Percentiles rank a stretch among this genome's conserved stretches.
phyloP scores from a whole-genome alignment of 2,329 filamentous ascomycete species.

The Aureobasidium musti region DNA sequence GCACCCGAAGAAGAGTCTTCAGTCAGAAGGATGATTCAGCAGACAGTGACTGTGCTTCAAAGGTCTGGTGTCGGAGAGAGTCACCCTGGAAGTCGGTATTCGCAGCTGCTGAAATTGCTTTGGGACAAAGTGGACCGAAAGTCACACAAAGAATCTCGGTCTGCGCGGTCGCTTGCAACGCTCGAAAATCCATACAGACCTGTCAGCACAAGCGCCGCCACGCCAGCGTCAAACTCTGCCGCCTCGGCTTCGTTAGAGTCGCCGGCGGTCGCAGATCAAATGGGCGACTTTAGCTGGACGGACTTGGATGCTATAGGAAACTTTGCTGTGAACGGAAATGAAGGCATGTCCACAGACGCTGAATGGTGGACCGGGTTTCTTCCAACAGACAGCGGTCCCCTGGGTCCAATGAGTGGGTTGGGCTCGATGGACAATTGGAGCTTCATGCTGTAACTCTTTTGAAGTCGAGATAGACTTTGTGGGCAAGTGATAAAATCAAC shows the following conservation, averaged over 20 bases:
- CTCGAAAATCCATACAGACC: conserved; percentile 46
- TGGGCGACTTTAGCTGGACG: conserved; percentile 55
- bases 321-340: conserved; percentile 50
- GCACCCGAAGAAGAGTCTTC: conserved; percentile 50
- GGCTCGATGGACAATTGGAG: conserved; percentile 41
- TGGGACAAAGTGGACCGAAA: conserved; percentile 51
- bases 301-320: conserved; percentile 52
- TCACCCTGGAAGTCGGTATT: conserved; percentile 52
- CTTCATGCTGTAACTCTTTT: conserved; percentile 28
- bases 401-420: conserved; percentile 38
- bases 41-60: conserved; percentile 49
- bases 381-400: conserved; percentile 42
- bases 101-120: conserved; percentile 50
- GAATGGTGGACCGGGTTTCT: conserved; percentile 45
- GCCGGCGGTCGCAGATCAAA: conserved; percentile 48
- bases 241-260: conserved; percentile 35
- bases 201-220: conserved; percentile 43
- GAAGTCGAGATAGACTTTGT: neutral
- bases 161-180: conserved; percentile 31
- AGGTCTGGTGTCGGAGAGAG: conserved; percentile 50
- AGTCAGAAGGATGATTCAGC: conserved; percentile 51
- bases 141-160: conserved; percentile 34
- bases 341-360: conserved; percentile 35
- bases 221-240: conserved; percentile 35
- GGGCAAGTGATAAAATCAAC: neutral